Base-by-base conservation (phyloP, 2,329 filamentous ascomycete species). In the Phaeomoniella chlamydospora region DNA sequence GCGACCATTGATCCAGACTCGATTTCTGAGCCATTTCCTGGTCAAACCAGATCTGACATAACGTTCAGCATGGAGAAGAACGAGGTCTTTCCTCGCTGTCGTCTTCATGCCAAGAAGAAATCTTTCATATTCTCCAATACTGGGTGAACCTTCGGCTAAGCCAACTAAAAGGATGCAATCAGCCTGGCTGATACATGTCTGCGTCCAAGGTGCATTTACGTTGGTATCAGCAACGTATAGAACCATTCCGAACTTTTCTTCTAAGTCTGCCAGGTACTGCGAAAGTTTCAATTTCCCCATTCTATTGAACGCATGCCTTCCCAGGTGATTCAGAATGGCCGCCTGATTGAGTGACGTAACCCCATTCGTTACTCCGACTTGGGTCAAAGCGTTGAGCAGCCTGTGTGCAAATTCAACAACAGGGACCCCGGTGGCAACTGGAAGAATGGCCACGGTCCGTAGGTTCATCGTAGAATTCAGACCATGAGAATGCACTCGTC, bases 21-120 rank as follows among this genome's bases (percentile, higher is more conserved):
- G 79, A 49, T 94, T 94, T 42, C 79, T 76, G 11, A 98, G 62
- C 90, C 90, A 98, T 18, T 80, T 75, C 35, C 90, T 69, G 0
- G 90, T 94, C 22, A 94, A 56, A 0, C 90, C 90, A 3, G 86
- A 78, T 0, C 73, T 69, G 31, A 84, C 93, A 55, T 87, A 96
- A 34, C 87, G 73, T 49, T 98, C 90, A 0, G 81, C 67, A 53
- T 98, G 92, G 2, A 98, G 62, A 15, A 98, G 62, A 1, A 98
- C 86, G 2, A 98, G 66, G 43, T 92, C 83, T 55, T 96, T 98
- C 35, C 88, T 73, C 0, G 90, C 88, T 0, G 90, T 98, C 0
- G 88, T 94, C 57, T 98, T 96, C 68, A 93, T 94, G 1, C 90
- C 92, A 12, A 98, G 70, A 51, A 98, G 73, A 54, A 98, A 94